Percentiles rank a stretch among this genome's conserved stretches.
Evolutionary conservation across 2,329 filamentous ascomycete genomes (phyloP).

Genomic region (Myriosclerotinia scirpicola): DNA sequence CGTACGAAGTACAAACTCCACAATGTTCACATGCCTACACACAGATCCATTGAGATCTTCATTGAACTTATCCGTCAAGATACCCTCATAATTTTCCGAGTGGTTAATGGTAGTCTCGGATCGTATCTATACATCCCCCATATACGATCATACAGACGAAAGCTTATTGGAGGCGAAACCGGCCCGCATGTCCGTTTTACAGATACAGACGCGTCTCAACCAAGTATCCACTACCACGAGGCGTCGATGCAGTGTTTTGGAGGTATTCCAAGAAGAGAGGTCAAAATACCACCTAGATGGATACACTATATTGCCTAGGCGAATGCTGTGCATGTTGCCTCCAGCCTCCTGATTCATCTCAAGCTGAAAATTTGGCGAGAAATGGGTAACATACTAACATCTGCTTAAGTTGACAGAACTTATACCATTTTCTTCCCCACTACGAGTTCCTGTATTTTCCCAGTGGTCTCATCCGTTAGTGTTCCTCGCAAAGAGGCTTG

Average conservation of each 20-base stretch:
- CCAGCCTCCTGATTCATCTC: constrained; percentile 9
- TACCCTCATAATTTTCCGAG: background rate
- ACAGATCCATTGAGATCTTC: background rate
- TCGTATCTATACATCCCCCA: constrained; percentile 9
- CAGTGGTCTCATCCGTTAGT: constrained; percentile 4
- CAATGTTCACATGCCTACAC: background rate
- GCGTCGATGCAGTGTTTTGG: background rate
- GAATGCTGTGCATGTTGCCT: constrained; percentile 11
- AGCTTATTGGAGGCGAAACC: constrained; percentile 24
- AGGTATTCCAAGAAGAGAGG: background rate
- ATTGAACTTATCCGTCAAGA: background rate
- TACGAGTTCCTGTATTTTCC: constrained; percentile 1
- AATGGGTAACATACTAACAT: background rate
- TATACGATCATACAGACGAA: constrained; percentile 8
- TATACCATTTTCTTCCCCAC: background rate
- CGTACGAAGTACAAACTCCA: background rate
- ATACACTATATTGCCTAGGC: constrained; percentile 14
- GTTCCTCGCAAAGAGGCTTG: background rate
- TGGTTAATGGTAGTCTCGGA: constrained; percentile 13
- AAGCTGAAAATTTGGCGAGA: constrained; percentile 4
- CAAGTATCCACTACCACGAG: constrained; percentile 8
- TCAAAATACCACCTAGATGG: constrained; percentile 12
- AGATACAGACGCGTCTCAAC: constrained; percentile 14
- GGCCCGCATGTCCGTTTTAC: constrained; percentile 27
- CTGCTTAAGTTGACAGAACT: background rate